Evolutionary conservation across 805 yeast species (phyloP), one percentile per base, ranked within the genome.

Genomic region (Alloascoidea africana): DNA sequence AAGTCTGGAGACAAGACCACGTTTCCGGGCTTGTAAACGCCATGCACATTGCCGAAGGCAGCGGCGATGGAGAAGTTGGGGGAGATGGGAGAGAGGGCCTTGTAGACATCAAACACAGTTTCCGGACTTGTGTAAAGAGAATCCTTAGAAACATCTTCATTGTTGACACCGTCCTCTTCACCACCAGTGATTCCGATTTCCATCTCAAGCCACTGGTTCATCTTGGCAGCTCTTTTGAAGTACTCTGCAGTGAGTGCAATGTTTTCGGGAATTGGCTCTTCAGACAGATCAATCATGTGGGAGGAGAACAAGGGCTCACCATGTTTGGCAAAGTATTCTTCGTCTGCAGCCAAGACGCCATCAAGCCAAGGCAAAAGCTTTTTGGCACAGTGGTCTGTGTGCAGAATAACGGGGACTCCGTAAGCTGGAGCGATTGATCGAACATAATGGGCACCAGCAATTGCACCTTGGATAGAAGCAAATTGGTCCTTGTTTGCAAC

Each of bases 151-250:
- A 84, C 96, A 62, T 76, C 72, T 66, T 89, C 93, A 76, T 91
- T 91, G 80, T 91, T 91, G 57, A 91, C 98, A 78, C 98, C 98
- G 61, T 91, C 98, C 70, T 91, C 98, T 73, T 91, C 98, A 79
- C 98, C 98, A 70, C 98, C 98, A 62, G 98, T 91, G 77, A 91
- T 91, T 77, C 98, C 98, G 60, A 91, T 91, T 74, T 91, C 98
- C 98, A 91, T 91, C 76, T 91, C 98, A 61, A 91, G 76, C 91
- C 91, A 91, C 72, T 89, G 97, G 68, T 75, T 71, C 76, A 89
- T 71, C 69, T 82, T 85, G 62, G 93, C 67, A 78, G 84, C 85
- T 68, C 94, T 84, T 63, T 70, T 71, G 70, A 91, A 89, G 77
- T 91, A 91, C 68, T 84, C 79, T 65, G 66, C 94, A 74, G 96